Conservation (phyloP, 2,329 filamentous ascomycete species). For the Hypoxylon rubiginosum region DNA sequence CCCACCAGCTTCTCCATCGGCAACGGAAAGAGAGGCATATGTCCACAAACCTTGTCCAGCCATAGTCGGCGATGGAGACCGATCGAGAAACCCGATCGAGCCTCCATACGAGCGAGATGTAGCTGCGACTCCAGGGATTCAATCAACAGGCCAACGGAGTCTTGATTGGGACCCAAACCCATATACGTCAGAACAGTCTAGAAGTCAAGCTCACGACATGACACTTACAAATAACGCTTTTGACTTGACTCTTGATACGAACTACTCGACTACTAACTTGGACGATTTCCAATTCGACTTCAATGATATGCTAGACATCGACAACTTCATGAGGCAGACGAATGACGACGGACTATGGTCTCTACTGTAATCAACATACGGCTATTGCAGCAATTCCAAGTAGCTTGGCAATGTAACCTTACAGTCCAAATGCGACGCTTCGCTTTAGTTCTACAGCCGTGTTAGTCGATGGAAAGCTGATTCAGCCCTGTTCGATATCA, state of each 20-base stretch:
- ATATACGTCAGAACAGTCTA: not conserved
- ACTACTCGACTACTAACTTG: conserved; percentile 15
- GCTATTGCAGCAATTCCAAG: not conserved
- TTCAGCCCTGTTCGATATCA: not conserved
- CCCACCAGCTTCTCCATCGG: conserved; percentile 29
- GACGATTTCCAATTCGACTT: conserved; percentile 18
- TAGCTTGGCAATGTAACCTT: not conserved
- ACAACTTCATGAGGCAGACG: conserved; percentile 30
- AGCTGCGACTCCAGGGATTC: not conserved
- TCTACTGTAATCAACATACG: conserved; percentile 10
- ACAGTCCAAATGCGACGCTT: not conserved
- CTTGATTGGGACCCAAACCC: conserved; percentile 15
- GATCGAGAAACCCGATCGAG: not conserved
- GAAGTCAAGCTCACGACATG: not conserved
- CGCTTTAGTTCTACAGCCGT: not conserved
- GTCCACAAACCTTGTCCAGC: not conserved
- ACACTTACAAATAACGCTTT: conserved; percentile 1
- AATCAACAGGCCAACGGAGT: not conserved
- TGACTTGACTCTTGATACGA: conserved; percentile 3
- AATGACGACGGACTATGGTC: conserved; percentile 32
- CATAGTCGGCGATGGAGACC: not conserved
- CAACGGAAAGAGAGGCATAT: not conserved
- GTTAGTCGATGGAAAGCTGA: not conserved
- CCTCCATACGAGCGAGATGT: not conserved
- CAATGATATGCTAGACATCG: conserved; percentile 33